Percentiles rank a stretch among this genome's conserved stretches.
Evolutionary conservation across 305 asterid species (phyloP).

Genomic region (Fraxinus dipetala): DNA sequence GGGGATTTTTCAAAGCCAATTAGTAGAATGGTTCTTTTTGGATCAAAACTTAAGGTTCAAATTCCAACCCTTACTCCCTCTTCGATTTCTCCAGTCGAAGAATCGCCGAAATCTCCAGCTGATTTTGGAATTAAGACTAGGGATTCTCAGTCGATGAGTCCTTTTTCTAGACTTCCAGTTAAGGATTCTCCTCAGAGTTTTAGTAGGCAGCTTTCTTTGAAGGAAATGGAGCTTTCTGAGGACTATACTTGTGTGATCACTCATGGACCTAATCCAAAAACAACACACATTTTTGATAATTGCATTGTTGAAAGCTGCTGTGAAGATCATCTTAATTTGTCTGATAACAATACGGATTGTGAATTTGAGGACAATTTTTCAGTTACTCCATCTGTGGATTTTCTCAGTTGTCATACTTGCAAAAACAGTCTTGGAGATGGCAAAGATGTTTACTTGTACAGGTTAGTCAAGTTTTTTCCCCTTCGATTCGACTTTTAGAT

Average conservation of each 20-base stretch:
- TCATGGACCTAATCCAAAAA: slow-evolving; percentile 86
- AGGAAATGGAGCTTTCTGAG: slow-evolving; percentile 89
- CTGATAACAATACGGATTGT: slow-evolving; percentile 25
- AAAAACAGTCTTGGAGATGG: slow-evolving; percentile 47
- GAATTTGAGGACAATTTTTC: slow-evolving; percentile 19
- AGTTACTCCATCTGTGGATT: slow-evolving; percentile 24
- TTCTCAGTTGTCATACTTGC: slow-evolving; percentile 55
- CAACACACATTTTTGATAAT: slow-evolving; percentile 76
- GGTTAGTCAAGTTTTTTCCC: slow-evolving; percentile 35
- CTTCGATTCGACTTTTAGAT: background rate
- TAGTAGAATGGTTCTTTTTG: slow-evolving; percentile 58
- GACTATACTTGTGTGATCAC: slow-evolving; percentile 87
- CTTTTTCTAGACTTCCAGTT: slow-evolving; percentile 30
- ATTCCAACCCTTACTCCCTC: slow-evolving; percentile 44
- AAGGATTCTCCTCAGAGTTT: slow-evolving; percentile 29
- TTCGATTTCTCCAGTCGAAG: slow-evolving; percentile 31
- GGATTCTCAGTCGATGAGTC: slow-evolving; percentile 36
- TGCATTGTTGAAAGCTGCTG: slow-evolving; percentile 64
- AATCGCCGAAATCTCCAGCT: slow-evolving; percentile 61
- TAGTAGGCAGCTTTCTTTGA: slow-evolving; percentile 53
- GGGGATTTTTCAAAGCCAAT: slow-evolving; percentile 35
- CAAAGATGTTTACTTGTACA: slow-evolving; percentile 58
- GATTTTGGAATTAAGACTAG: slow-evolving; percentile 88
- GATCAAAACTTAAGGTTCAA: slow-evolving; percentile 74
- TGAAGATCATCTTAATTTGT: slow-evolving; percentile 23